A percentile compares a stretch with the other conserved stretches of the same genome.
phyloP scores from a whole-genome alignment of 805 yeast genomes.

The Candida xiaguanensis region DNA sequence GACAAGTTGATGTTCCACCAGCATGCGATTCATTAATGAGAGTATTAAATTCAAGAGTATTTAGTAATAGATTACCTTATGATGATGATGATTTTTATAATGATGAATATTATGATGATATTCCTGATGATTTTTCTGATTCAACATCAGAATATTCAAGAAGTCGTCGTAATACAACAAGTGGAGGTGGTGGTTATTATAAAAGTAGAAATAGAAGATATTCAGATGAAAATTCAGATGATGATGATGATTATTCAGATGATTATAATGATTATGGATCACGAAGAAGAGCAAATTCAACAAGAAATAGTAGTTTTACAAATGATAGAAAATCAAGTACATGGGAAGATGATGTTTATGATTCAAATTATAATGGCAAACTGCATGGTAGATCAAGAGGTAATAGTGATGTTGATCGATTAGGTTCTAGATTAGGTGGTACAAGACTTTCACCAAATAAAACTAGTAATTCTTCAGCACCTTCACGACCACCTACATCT shows the following conservation, averaged over 20 bases:
- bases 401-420: conserved; percentile 30
- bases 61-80: conserved; percentile 51
- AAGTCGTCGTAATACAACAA: conserved; percentile 8
- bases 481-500: conserved; percentile 36
- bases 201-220: conserved; percentile 19
- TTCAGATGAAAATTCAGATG: conserved; percentile 30
- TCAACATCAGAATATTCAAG: conserved; percentile 43
- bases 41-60: conserved; percentile 81
- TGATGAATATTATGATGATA: conserved; percentile 66
- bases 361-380: conserved; percentile 36
- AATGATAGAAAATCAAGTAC: conserved; percentile 18
- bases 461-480: conserved; percentile 14
- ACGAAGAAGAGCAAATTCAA: conserved; percentile 14
- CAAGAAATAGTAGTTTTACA: conserved; percentile 15
- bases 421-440: conserved; percentile 32
- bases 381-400: conserved; percentile 18
- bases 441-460: conserved; percentile 20
- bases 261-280: conserved; percentile 35
- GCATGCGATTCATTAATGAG: conserved; percentile 84
- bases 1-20: conserved; percentile 90
- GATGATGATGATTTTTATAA: conserved; percentile 55
- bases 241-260: conserved; percentile 23
- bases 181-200: conserved; percentile 12
- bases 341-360: conserved; percentile 90
- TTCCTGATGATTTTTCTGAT: conserved; percentile 65